These are phyloP conservation scores for Eucalyptus globulus DNA, from an alignment of 345 rosid genomes.

Conservation along the genomic window DNA sequence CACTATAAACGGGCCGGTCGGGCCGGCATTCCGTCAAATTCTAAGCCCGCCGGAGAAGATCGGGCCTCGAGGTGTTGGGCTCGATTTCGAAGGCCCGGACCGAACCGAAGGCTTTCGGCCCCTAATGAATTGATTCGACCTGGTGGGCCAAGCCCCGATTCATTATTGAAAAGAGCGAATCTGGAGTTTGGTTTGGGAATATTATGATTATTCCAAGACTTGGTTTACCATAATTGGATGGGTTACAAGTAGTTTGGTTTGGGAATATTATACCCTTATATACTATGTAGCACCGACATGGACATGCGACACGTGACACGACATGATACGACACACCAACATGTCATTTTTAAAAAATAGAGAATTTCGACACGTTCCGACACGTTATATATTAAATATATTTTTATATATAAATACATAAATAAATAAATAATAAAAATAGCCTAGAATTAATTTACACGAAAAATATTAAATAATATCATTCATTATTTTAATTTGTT, in stretches of 20 bases:
- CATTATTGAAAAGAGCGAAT: neutral
- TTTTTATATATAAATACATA: too few species aligned
- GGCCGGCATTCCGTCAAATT: neutral
- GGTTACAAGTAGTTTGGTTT: neutral
- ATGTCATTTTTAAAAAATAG: too few species aligned
- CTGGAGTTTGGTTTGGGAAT: neutral
- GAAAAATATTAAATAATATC: too few species aligned
- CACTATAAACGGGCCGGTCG: neutral
- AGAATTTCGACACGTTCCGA: too few species aligned
- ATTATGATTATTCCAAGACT: neutral
- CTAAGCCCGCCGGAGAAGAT: neutral
- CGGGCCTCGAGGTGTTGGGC: neutral
- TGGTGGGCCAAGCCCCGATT: neutral
- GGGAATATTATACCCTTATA: neutral
- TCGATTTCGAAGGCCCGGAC: neutral
- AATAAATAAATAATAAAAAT: too few species aligned
- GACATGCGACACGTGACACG: too few species aligned
- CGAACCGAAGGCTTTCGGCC: constrained; percentile 19
- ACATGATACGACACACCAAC: too few species aligned
- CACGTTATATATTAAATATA: too few species aligned
- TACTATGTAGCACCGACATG: neutral
- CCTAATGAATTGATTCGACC: neutral
- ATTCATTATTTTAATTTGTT: too few species aligned
- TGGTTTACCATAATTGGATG: neutral
- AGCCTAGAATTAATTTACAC: too few species aligned